Evolutionary conservation across 306 rosid species (phyloP), one percentile per base, ranked within the genome.

Genomic region (Cucumis melo): DNA sequence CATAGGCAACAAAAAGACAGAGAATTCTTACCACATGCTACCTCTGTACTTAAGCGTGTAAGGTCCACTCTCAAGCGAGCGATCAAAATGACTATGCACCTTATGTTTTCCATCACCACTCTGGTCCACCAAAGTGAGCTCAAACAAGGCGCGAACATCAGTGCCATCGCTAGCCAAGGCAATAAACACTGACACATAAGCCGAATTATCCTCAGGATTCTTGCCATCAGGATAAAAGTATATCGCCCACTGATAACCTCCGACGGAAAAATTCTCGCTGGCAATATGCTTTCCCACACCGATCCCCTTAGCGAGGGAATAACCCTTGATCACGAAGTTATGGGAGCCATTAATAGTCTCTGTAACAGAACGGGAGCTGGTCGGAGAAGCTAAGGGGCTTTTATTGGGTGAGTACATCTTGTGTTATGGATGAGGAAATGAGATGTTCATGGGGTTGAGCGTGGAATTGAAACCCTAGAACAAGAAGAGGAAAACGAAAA

Each of bases 241-340:
- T 10, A 94, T 89, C 2, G 98, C 98, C 98, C 98, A 94, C 80
- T 94, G 98, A 78, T 68, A 91, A 5, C 96, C 98, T n/a, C 98
- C 98, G 10, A 94, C 96, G 42, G 85, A 85, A 85, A 94, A 94
- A 17, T 88, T 90, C 55, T 91, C 97, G 82, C 98, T 94, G 2
- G 97, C 97, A 60, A 94, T 90, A 87, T 91, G 98, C 70, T 91
- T 91, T 9, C 98, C 98, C 0, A 90, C 93, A 19, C 97, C 98
- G 86, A 91, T 94, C 46, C 98, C 98, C 65, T 94, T 94, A 23
- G 97, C 97, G 10, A 94, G 80, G 15, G 98, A 94, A 73, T 88
- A 94, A 0, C 98, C 98, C 73, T 86, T 88, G 38, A 94, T 91
- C 21, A 90, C 90, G 74, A 94, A 94, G 82, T 91, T 90, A 87